These are phyloP conservation scores for Russula earlei DNA, from an alignment of 768 basidiomycete species.

Conservation along the genomic window DNA sequence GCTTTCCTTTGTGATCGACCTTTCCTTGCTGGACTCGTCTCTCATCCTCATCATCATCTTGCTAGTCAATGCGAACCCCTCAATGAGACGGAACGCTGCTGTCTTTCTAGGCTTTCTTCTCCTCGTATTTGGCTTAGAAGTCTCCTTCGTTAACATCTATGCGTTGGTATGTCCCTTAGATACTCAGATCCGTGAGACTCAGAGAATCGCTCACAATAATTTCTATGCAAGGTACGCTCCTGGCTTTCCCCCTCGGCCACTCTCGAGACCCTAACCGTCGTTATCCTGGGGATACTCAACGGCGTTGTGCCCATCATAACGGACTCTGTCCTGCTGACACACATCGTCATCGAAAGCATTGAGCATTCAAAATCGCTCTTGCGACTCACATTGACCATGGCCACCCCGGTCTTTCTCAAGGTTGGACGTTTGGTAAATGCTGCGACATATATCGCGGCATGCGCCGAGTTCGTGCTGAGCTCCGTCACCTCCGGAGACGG, in stretches of 20 bases:
- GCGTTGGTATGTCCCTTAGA: constrained; percentile 3
- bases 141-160: constrained; percentile 12
- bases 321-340: constrained; percentile 5
- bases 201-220: not conserved
- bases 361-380: constrained; percentile 4
- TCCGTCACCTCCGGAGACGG: constrained; percentile 5
- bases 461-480: constrained; percentile 13
- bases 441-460: constrained; percentile 6
- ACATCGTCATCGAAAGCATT: constrained; percentile 9
- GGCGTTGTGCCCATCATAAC: constrained; percentile 7
- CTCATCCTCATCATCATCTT: constrained; percentile 9
- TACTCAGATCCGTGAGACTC: no score
- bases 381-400: constrained; percentile 5
- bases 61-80: constrained; percentile 4
- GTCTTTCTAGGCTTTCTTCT: not conserved
- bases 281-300: constrained; percentile 10
- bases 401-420: constrained; percentile 11
- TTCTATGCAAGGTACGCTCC: constrained; percentile 7
- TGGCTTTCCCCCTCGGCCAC: constrained; percentile 10
- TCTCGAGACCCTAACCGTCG: constrained; percentile 10
- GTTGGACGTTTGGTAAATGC: constrained; percentile 9
- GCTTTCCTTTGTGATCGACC: constrained; percentile 13
- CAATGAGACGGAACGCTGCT: not conserved
- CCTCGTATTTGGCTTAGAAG: constrained; percentile 6
- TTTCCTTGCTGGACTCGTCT: constrained; percentile 12